Conservation (phyloP, 352 stramenopile genomes). For the Stramenopiles sp. region DNA sequence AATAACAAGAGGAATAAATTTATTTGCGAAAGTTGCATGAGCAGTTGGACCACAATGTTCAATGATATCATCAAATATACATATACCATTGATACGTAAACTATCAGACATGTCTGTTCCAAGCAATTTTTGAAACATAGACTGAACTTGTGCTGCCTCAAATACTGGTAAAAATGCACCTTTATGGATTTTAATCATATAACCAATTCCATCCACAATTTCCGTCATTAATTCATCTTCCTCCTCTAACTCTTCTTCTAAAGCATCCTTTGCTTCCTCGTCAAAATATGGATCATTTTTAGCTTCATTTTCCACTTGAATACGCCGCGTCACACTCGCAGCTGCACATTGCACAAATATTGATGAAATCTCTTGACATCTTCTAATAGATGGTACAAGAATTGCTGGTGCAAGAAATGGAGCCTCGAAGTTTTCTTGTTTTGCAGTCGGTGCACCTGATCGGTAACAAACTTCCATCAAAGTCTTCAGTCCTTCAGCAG, state of each 20-base stretch:
- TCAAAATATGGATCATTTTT: constrained; percentile 5
- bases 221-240: constrained; percentile 8
- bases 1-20: background rate
- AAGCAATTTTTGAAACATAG: constrained; percentile 3
- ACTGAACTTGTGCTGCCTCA: constrained; percentile 5
- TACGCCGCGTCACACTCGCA: background rate
- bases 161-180: background rate
- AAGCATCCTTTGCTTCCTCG: background rate
- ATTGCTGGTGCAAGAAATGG: no score
- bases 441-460: background rate
- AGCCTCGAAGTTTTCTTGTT: no score
- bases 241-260: constrained; percentile 6
- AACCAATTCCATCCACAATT: constrained; percentile 9
- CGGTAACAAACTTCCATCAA: background rate
- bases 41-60: constrained; percentile 6
- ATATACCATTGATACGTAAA: background rate
- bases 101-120: background rate
- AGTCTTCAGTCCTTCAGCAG: background rate
- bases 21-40: background rate
- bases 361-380: background rate
- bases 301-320: background rate
- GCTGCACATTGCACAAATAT: background rate
- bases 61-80: constrained; percentile 5
- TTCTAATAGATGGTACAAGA: background rate
- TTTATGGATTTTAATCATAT: constrained; percentile 6